Evolutionary conservation across 495 filamentous ascomycete genomes (phyloP).

Genomic region (Podospora comata): DNA sequence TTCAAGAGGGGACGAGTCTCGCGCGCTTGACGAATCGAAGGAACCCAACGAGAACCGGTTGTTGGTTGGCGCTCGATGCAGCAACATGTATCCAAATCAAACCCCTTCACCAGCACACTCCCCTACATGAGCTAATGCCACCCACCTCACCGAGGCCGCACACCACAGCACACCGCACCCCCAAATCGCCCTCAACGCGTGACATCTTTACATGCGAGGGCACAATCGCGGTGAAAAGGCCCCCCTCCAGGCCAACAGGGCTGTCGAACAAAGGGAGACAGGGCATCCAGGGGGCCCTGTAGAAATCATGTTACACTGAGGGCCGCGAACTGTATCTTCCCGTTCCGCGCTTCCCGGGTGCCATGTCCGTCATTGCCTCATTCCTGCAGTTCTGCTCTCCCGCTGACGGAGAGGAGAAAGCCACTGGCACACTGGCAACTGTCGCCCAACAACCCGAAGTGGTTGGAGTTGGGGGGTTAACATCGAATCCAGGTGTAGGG

Average conservation of each 20-base stretch:
- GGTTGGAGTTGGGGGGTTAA: neutral
- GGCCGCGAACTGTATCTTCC: slow-evolving; percentile 25
- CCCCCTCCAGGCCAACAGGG: too few relatives aligned
- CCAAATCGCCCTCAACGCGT: too few relatives aligned
- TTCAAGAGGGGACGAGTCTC: neutral
- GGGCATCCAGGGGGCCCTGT: slow-evolving; percentile 16
- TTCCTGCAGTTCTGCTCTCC: slow-evolving; percentile 13
- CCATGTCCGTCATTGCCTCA: slow-evolving; percentile 31
- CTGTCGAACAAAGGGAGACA: neutral
- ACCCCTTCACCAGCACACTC: neutral
- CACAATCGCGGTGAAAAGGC: too few relatives aligned
- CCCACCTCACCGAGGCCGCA: neutral
- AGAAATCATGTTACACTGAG: slow-evolving; percentile 29
- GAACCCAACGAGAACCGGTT: neutral
- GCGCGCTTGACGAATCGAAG: neutral
- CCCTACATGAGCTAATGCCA: neutral
- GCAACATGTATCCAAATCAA: neutral
- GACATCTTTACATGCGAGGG: too few relatives aligned
- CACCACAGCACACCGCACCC: too few relatives aligned
- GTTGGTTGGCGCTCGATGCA: neutral
- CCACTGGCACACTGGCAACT: neutral
- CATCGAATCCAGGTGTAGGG: neutral
- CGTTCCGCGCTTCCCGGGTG: slow-evolving; percentile 28
- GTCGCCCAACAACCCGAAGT: neutral
- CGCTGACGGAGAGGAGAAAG: neutral